Evolutionary conservation across 305 asterid genomes (phyloP).

Genomic region (Fraxinus floribunda): DNA sequence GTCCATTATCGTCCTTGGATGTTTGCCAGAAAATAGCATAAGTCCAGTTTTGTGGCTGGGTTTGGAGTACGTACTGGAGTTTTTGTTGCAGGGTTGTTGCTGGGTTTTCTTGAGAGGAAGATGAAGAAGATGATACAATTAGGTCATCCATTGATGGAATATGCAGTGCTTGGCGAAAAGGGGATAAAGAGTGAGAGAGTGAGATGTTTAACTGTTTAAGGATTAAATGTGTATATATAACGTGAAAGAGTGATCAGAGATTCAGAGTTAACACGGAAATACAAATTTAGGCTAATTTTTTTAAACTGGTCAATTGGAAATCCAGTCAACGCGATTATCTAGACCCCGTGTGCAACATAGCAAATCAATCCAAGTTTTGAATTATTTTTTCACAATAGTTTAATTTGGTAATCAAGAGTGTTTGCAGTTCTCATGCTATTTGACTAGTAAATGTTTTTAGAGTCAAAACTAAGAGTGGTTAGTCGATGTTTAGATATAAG

Average conservation of each 20-base stretch:
- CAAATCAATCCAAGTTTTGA: background rate
- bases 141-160: constrained; percentile 29
- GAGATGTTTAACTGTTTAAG: background rate
- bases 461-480: no score
- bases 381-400: background rate
- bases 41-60: constrained; percentile 49
- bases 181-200: background rate
- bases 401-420: background rate
- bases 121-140: constrained; percentile 26
- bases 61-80: constrained; percentile 47
- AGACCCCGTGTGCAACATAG: background rate
- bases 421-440: no score
- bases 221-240: background rate
- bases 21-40: constrained; percentile 55
- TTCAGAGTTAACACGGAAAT: no score
- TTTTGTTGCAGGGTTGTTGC: constrained; percentile 38
- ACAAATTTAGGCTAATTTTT: no score
- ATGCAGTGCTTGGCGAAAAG: background rate
- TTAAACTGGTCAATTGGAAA: background rate
- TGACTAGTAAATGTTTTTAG: no score
- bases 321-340: background rate
- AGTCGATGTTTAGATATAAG: no score
- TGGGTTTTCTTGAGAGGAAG: constrained; percentile 8
- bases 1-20: constrained; percentile 31
- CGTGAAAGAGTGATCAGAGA: background rate